These are phyloP conservation scores for Tetrapisispora nanseiensis DNA, from an alignment of 805 yeast species.

Conservation along the genomic window DNA sequence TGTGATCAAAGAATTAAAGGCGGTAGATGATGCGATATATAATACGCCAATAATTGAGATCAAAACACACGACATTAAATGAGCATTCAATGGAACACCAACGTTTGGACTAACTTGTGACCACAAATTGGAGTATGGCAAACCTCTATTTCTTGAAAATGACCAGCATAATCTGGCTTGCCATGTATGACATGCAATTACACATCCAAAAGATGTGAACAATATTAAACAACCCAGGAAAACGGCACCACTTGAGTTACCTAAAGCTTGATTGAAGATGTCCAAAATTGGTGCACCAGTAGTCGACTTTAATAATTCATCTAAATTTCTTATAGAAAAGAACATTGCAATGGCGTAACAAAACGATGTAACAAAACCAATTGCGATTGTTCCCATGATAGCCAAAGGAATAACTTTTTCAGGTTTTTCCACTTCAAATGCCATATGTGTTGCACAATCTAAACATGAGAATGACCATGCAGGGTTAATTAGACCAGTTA, in stretches of 20 bases:
- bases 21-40: constrained; percentile 57
- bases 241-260: constrained; percentile 48
- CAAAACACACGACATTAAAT: constrained; percentile 44
- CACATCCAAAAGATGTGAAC: constrained; percentile 52
- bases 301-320: constrained; percentile 36
- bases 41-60: constrained; percentile 48
- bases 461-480: constrained; percentile 64
- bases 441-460: constrained; percentile 65
- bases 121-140: constrained; percentile 50
- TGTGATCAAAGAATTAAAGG: constrained; percentile 55
- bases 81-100: constrained; percentile 56
- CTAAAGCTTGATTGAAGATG: constrained; percentile 50
- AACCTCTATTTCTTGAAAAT: constrained; percentile 59
- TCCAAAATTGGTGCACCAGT: constrained; percentile 61
- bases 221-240: constrained; percentile 42
- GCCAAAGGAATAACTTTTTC: constrained; percentile 56
- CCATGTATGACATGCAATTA: constrained; percentile 61
- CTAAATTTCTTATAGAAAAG: constrained; percentile 49
- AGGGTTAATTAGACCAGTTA: constrained; percentile 59
- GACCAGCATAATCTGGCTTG: constrained; percentile 66
- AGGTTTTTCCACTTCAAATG: constrained; percentile 57
- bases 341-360: constrained; percentile 48
- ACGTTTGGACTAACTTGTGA: constrained; percentile 40
- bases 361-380: constrained; percentile 58
- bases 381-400: constrained; percentile 55